phyloP scores from a whole-genome alignment of 2,329 filamentous ascomycete species.

The Ceratocystiopsis brevicomis region DNA sequence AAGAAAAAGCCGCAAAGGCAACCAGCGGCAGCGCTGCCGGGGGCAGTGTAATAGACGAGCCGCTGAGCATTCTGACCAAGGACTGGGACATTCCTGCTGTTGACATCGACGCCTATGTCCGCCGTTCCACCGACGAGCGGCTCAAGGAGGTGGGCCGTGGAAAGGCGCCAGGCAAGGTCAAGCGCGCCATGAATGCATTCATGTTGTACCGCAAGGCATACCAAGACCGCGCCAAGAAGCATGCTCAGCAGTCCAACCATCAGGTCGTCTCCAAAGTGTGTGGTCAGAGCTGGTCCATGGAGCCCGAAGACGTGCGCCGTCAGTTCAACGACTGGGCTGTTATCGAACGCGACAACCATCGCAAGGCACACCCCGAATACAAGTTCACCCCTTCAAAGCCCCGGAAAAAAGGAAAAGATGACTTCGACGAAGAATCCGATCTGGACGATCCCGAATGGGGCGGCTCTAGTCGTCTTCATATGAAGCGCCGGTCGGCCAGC shows the following conservation, averaged over 20 bases:
- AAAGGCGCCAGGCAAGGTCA: conserved; percentile 56
- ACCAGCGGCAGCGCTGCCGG: neutral
- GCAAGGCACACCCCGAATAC: conserved; percentile 71
- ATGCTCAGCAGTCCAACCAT: conserved; percentile 75
- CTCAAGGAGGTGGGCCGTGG: conserved; percentile 47
- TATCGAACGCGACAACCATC: conserved; percentile 69
- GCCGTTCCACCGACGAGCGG: conserved; percentile 47
- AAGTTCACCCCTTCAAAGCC: conserved; percentile 80
- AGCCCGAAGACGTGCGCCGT: conserved; percentile 51
- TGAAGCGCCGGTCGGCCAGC: conserved; percentile 14
- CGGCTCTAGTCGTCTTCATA: conserved; percentile 10
- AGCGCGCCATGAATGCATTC: conserved; percentile 92
- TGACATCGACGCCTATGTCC: conserved; percentile 68
- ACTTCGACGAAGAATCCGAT: conserved; percentile 24
- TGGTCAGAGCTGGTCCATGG: conserved; percentile 69
- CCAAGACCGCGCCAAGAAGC: conserved; percentile 67
- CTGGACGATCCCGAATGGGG: conserved; percentile 22
- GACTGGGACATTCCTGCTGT: conserved; percentile 42
- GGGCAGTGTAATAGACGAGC: conserved; percentile 36
- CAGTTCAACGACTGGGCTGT: conserved; percentile 64
- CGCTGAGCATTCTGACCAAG: conserved; percentile 54
- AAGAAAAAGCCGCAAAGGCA: conserved; percentile 21
- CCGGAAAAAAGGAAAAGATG: conserved; percentile 20
- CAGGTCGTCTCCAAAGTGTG: conserved; percentile 81
- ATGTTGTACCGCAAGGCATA: conserved; percentile 94